These are phyloP conservation scores for Leucogyrophana mollusca DNA, from an alignment of 768 basidiomycete genomes.

Conservation along the genomic window DNA sequence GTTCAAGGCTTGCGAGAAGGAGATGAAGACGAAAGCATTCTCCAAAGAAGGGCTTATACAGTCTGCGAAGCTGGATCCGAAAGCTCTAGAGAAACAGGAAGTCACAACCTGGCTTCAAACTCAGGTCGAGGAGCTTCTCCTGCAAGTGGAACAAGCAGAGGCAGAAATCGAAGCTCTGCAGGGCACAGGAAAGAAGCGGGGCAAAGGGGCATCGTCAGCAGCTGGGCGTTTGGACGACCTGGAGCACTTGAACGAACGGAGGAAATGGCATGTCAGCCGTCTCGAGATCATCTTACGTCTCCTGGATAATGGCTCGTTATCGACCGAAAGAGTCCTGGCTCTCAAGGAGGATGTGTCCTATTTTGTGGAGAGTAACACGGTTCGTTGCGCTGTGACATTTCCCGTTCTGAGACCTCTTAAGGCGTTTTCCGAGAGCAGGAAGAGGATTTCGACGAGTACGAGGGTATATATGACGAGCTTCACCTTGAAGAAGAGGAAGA, in stretches of 20 bases:
- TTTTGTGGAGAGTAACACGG: conserved; percentile 94
- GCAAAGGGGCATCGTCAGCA: conserved; percentile 61
- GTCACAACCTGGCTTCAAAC: conserved; percentile 82
- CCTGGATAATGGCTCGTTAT: conserved; percentile 89
- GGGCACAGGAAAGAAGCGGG: conserved; percentile 81
- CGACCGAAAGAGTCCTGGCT: conserved; percentile 73
- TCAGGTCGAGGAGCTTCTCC: conserved; percentile 87
- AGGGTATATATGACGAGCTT: conserved; percentile 97
- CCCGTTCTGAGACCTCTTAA: conserved; percentile 14
- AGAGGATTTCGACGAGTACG: conserved; percentile 96
- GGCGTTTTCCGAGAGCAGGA: conserved; percentile 53
- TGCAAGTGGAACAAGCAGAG: conserved; percentile 92
- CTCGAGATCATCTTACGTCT: conserved; percentile 92
- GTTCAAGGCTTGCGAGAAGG: conserved; percentile 99
- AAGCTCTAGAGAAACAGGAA: conserved; percentile 95
- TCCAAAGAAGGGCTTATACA: conserved; percentile 97
- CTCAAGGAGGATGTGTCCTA: conserved; percentile 95
- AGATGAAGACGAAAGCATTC: conserved; percentile 99
- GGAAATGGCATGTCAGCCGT: conserved; percentile 92
- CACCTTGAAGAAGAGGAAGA: conserved; percentile 97
- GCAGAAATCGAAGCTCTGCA: conserved; percentile 91
- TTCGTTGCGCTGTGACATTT: conserved; percentile 42
- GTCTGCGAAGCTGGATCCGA: conserved; percentile 92
- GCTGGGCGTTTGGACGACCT: conserved; percentile 79
- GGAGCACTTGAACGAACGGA: conserved; percentile 86